These are phyloP conservation scores for Colletotrichum sp. DNA, from an alignment of 2,329 filamentous ascomycete genomes.

Conservation along the genomic window DNA sequence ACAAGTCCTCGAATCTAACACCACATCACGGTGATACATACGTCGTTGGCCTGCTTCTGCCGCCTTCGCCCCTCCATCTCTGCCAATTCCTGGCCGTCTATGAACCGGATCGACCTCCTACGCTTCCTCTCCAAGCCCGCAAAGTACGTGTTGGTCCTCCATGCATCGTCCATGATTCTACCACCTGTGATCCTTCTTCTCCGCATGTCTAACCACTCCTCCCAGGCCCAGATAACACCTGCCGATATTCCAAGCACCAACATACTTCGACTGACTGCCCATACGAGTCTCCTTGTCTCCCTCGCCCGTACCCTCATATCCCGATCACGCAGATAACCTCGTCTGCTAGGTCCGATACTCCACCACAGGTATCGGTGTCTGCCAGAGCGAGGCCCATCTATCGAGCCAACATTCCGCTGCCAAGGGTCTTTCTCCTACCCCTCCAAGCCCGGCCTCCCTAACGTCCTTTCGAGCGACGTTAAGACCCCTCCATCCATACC, in stretches of 20 bases:
- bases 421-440: conserved; percentile 80
- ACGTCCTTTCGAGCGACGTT: conserved; percentile 76
- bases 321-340: conserved; percentile 59
- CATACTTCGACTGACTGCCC: not conserved
- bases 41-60: conserved; percentile 1
- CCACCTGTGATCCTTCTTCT: not conserved
- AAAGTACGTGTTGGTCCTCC: conserved; percentile 68
- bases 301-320: conserved; percentile 18
- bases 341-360: conserved; percentile 88
- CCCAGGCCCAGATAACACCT: conserved; percentile 23
- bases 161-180: not conserved
- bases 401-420: conserved; percentile 86
- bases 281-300: conserved; percentile 14
- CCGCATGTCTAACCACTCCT: not conserved
- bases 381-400: conserved; percentile 63
- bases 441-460: conserved; percentile 90
- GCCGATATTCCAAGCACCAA: not conserved
- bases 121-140: conserved; percentile 94
- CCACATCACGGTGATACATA: not conserved
- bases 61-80: not conserved
- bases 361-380: conserved; percentile 81
- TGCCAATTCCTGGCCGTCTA: conserved; percentile 56
- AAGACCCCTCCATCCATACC: conserved; percentile 32
- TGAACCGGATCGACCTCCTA: conserved; percentile 89
- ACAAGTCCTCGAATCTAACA: not conserved